These are phyloP conservation scores for Serendipita vermifera DNA, from an alignment of 768 basidiomycete species.

Conservation along the genomic window DNA sequence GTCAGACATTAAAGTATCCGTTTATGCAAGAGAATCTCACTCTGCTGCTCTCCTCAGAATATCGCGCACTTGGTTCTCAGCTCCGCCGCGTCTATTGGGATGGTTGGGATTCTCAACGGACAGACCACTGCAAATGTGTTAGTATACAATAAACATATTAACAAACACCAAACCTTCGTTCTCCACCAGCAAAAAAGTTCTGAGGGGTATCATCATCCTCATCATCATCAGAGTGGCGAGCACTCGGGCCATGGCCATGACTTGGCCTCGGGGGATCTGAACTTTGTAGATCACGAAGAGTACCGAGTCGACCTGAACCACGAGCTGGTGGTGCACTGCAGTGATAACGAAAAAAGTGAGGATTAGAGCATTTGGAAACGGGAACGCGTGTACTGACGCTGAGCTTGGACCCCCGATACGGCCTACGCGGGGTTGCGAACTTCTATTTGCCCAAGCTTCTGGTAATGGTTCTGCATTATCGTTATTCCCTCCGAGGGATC, in stretches of 20 bases:
- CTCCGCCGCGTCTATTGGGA: conserved; percentile 31
- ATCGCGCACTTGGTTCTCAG: conserved; percentile 47
- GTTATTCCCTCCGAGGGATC: conserved; percentile 36
- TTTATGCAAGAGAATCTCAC: conserved; percentile 32
- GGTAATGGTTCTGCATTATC: conserved; percentile 39
- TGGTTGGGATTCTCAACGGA: conserved; percentile 75
- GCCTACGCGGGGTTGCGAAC: conserved; percentile 12
- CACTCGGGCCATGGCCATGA: conserved; percentile 14
- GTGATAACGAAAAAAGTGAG: conserved; percentile 9
- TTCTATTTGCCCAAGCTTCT: conserved; percentile 16
- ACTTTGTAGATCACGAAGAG: conserved; percentile 24
- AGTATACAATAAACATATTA: neutral
- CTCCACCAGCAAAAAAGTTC: conserved; percentile 89
- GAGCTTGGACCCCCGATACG: conserved; percentile 14
- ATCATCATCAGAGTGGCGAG: conserved; percentile 35
- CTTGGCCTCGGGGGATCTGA: conserved; percentile 16
- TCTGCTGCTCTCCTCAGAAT: conserved; percentile 70
- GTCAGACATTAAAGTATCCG: conserved; percentile 4
- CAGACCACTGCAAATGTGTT: conserved; percentile 48
- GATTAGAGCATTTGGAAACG: conserved; percentile 10
- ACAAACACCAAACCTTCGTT: conserved; percentile 49
- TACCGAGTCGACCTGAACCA: conserved; percentile 24
- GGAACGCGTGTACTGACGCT: conserved; percentile 18
- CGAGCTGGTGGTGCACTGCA: conserved; percentile 17
- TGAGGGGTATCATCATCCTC: conserved; percentile 40